These are phyloP conservation scores for Plasmopara muralis DNA, from an alignment of 352 stramenopile species.

Conservation along the genomic window DNA sequence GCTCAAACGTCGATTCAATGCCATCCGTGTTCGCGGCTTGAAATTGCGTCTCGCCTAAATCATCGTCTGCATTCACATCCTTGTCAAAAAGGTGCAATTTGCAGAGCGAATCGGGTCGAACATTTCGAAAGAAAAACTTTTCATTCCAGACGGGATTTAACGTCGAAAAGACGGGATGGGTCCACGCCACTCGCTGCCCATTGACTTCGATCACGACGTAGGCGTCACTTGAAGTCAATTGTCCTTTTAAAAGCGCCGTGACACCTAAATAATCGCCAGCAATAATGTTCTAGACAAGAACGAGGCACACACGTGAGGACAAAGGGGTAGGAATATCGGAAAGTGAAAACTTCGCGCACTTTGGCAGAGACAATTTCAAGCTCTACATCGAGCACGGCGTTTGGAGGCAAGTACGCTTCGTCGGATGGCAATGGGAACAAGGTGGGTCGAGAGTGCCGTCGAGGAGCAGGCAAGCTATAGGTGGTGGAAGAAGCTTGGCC, in stretches of 20 bases:
- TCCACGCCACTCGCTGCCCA: conserved; percentile 30
- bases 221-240: conserved; percentile 29
- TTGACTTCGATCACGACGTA: conserved; percentile 33
- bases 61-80: conserved; percentile 31
- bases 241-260: conserved; percentile 21
- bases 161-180: conserved; percentile 29
- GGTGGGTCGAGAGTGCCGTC: conserved; percentile 4
- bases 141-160: conserved; percentile 34
- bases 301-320: neutral
- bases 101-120: conserved; percentile 21
- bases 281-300: conserved; percentile 12
- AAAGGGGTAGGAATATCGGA: neutral
- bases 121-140: conserved; percentile 31
- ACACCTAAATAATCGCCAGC: conserved; percentile 30
- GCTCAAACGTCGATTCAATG: conserved; percentile 17
- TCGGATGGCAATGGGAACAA: conserved; percentile 17
- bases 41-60: conserved; percentile 28
- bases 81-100: conserved; percentile 31
- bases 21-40: conserved; percentile 22
- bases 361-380: conserved; percentile 32
- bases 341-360: conserved; percentile 10
- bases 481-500: conserved; percentile 21
- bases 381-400: conserved; percentile 26
- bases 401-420: conserved; percentile 13
- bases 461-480: neutral